Evolutionary conservation across 306 rosid species (phyloP).

Genomic region (Cercis canadensis): DNA sequence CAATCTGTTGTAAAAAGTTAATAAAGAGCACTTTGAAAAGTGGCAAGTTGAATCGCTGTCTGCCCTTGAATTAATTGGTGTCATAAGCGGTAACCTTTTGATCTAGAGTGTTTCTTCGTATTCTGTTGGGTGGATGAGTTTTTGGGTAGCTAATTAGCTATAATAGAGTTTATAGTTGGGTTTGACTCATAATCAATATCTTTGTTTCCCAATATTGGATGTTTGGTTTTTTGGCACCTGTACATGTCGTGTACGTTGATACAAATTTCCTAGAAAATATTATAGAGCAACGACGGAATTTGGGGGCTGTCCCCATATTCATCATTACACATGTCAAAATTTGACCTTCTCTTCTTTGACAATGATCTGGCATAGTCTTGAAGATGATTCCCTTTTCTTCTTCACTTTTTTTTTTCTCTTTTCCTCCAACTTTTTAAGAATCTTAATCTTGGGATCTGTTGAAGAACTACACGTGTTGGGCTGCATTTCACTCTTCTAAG

Average conservation of each 20-base stretch:
- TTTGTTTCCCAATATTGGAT: too few relatives aligned
- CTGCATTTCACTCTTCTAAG: constrained; percentile 37
- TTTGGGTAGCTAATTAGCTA: too few relatives aligned
- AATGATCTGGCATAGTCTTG: constrained; percentile 37
- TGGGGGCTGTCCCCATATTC: constrained; percentile 12
- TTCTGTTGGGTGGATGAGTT: not conserved
- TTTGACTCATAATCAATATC: too few relatives aligned
- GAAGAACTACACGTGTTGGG: constrained; percentile 62
- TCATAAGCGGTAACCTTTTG: not conserved
- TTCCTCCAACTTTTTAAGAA: constrained; percentile 30
- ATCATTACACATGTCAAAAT: constrained; percentile 39
- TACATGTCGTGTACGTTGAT: constrained; percentile 12
- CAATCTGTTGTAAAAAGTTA: constrained; percentile 25
- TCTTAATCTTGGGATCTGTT: constrained; percentile 37
- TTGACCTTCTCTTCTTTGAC: constrained; percentile 43
- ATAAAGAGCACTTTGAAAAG: constrained; percentile 38
- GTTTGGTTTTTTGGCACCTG: not conserved
- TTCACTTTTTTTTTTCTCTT: constrained; percentile 42
- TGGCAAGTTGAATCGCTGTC: constrained; percentile 38
- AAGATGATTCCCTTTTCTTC: constrained; percentile 23
- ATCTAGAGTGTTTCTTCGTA: constrained; percentile 9
- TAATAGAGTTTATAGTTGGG: too few relatives aligned
- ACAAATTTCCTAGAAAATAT: constrained; percentile 2
- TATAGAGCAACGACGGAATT: constrained; percentile 31
- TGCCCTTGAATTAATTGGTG: constrained; percentile 32